Conservation (phyloP, 2,329 filamentous ascomycete genomes). For the Byssochlamys sp. region DNA sequence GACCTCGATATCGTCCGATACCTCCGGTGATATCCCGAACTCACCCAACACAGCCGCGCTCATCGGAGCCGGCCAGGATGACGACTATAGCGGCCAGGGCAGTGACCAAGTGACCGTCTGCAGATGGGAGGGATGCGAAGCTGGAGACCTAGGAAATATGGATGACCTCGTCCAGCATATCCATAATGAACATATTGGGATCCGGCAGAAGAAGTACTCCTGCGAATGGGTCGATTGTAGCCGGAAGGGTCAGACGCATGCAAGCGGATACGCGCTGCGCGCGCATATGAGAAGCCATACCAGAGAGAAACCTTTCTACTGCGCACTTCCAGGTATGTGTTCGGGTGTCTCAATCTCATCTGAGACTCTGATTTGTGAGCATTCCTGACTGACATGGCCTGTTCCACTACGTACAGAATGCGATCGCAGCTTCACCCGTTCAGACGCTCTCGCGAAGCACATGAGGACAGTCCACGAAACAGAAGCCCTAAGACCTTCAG, state of each 20-base stretch:
- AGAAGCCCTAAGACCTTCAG: slow-evolving; percentile 69
- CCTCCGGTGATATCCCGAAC: slow-evolving; percentile 71
- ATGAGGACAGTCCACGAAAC: slow-evolving; percentile 98
- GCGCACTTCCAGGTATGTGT: slow-evolving; percentile 71
- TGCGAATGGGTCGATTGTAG: slow-evolving; percentile 92
- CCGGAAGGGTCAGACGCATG: slow-evolving; percentile 81
- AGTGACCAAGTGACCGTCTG: slow-evolving; percentile 70
- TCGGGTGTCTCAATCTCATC: neutral
- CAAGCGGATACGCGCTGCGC: slow-evolving; percentile 88
- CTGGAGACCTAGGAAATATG: slow-evolving; percentile 67
- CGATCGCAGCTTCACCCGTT: slow-evolving; percentile 90
- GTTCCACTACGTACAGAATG: slow-evolving; percentile 56
- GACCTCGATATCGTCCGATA: slow-evolving; percentile 79
- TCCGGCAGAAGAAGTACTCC: slow-evolving; percentile 89
- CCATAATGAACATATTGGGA: slow-evolving; percentile 88
- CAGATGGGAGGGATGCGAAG: slow-evolving; percentile 65
- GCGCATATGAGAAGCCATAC: slow-evolving; percentile 98
- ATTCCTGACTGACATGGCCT: neutral
- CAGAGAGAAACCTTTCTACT: slow-evolving; percentile 96
- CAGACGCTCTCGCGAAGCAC: slow-evolving; percentile 91
- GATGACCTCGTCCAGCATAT: slow-evolving; percentile 72
- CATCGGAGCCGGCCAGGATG: slow-evolving; percentile 33
- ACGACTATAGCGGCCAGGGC: slow-evolving; percentile 60
- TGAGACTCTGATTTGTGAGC: neutral
- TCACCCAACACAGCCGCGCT: slow-evolving; percentile 48